Evolutionary conservation across 441 rosid species (phyloP), one percentile per base, ranked within the genome.

Genomic region (Euphorbia neoarborescens): DNA sequence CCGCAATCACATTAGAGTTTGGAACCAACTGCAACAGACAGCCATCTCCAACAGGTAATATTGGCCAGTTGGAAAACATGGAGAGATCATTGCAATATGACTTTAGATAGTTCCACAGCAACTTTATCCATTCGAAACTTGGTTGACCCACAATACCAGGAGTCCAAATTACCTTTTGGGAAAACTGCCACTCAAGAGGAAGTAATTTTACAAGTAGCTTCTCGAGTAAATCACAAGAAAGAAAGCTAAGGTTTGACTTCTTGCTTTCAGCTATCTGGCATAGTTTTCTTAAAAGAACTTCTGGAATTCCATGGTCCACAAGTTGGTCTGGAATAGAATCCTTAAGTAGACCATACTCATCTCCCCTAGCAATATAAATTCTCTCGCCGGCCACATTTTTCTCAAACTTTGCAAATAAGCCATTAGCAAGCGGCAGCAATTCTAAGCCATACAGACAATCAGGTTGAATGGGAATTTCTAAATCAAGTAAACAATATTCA

Each of bases 401-500:
- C 79, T 79, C 92, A 81, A 94, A 87, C 56, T 78, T 74, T 61
- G 94, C 78, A 81, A 89, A 89, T 73, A 94, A 90, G 84, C 94
- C 96, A 87, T 92, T 84, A 28, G 93, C 90, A 69, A 94, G 96
- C 63, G 98, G 98, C 80, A 94, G 77, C 85, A 94, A 77, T 71
- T 93, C 86, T 83, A 94, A 82, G 78, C 98, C 98, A 80, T 80
- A 86, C 78, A 94, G 77, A 78, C 69, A 70, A 67, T 85, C 87
- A 62, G 78, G 79, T 64, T 65, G 80, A 81, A 73, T 76, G 30
- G 92, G 88, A 80, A 75, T 75, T 72, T 78, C 66, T 61, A 84
- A 81, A 84, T 92, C 99, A 87, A 86, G 84, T 71, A 94, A 85
- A 83, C 99, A 94, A 82, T 94, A 94, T 72, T 94, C 99, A 78